Evolutionary conservation across 2,329 filamentous ascomycete genomes (phyloP).

Genomic region (Camptophora hylomeconis): DNA sequence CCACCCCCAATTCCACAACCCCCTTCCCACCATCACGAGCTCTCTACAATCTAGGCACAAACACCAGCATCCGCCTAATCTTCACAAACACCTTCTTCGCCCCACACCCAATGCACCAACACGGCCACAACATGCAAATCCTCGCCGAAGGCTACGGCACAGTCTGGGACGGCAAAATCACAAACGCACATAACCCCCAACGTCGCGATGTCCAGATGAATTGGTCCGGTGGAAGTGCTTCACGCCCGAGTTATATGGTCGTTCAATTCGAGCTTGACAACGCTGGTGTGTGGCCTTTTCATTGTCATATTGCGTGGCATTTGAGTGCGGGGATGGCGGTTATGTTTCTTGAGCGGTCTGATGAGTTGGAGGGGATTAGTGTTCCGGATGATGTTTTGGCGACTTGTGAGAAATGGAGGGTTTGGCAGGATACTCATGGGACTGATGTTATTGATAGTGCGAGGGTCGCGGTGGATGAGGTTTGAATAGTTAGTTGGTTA

Average conservation of each 20-base stretch:
- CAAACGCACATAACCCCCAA: constrained; percentile 21
- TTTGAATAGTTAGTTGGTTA: no score
- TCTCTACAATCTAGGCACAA: constrained; percentile 11
- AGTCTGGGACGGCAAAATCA: constrained; percentile 12
- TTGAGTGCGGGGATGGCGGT: no score
- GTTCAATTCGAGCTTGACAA: constrained; percentile 31
- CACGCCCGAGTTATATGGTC: no score
- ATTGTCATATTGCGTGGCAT: constrained; percentile 27
- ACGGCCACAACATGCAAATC: constrained; percentile 19
- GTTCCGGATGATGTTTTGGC: no score
- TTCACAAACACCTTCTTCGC: constrained; percentile 13
- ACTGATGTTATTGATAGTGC: no score
- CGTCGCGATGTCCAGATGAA: constrained; percentile 27
- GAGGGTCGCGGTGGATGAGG: no score
- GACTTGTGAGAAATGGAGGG: no score
- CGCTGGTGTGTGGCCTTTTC: constrained; percentile 31
- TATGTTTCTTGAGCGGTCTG: no score
- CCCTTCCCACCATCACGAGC: constrained; percentile 10
- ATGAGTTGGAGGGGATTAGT: no score
- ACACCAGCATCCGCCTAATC: constrained; percentile 8
- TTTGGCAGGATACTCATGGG: no score
- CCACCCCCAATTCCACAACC: constrained; percentile 5
- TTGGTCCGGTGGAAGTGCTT: constrained; percentile 16
- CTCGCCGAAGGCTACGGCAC: constrained; percentile 9
- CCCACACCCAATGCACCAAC: constrained; percentile 27